A percentile compares a stretch with the other conserved stretches of the same genome.
Conservation (phyloP, 2,329 filamentous ascomycete species). For the Bipolaris gigantea region DNA sequence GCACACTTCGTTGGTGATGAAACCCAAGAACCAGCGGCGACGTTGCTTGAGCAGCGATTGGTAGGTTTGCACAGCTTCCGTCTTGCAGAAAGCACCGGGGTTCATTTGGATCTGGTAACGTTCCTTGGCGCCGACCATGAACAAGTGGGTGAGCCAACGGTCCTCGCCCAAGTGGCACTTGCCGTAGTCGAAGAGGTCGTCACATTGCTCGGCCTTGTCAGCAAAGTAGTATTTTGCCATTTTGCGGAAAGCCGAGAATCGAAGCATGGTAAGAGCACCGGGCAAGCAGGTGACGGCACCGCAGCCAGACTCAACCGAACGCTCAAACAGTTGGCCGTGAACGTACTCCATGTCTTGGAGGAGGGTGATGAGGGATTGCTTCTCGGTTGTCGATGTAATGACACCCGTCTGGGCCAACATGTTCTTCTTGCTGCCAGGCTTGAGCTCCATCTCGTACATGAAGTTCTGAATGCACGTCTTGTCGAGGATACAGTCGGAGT, state of each 20-base stretch:
- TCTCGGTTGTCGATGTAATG: constrained; percentile 90
- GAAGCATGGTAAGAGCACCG: constrained; percentile 90
- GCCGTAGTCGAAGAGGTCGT: constrained; percentile 94
- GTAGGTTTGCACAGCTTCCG: constrained; percentile 91
- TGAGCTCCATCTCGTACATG: constrained; percentile 97
- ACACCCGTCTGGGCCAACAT: constrained; percentile 98
- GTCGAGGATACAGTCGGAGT: constrained; percentile 95
- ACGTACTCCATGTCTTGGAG: constrained; percentile 98
- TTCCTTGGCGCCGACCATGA: constrained; percentile 96
- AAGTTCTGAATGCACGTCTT: constrained; percentile 93
- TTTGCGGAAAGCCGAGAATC: constrained; percentile 91
- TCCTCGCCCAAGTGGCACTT: constrained; percentile 96
- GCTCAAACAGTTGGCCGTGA: constrained; percentile 93
- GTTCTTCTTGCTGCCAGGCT: constrained; percentile 84
- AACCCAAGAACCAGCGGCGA: constrained; percentile 93
- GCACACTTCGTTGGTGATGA: constrained; percentile 96
- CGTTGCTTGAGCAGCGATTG: constrained; percentile 87
- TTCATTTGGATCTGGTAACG: constrained; percentile 97
- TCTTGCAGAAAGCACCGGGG: constrained; percentile 97
- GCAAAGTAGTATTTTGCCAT: constrained; percentile 99
- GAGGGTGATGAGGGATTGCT: constrained; percentile 84
- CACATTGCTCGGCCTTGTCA: constrained; percentile 92
- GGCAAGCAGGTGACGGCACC: constrained; percentile 93
- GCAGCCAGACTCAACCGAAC: constrained; percentile 91
- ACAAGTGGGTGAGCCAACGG: constrained; percentile 94